These are phyloP conservation scores for Aspergillus homomorphus DNA, from an alignment of 495 filamentous ascomycete species.

Conservation along the genomic window DNA sequence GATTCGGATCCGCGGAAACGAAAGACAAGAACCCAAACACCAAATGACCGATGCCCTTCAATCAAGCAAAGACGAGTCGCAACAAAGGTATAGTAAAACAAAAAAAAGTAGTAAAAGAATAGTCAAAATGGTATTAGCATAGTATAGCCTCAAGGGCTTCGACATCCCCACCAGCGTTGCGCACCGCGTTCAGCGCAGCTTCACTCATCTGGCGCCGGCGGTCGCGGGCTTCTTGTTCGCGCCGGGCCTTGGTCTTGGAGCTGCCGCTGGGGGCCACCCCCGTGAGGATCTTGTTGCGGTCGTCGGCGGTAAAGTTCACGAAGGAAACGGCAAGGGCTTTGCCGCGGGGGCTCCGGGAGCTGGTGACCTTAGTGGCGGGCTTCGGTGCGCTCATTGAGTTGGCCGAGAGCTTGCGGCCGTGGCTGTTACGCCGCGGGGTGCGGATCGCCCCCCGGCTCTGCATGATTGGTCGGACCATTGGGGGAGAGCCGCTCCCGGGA, in stretches of 20 bases:
- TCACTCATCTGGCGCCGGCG: constrained; percentile 71
- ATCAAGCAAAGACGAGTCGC: constrained; percentile 7
- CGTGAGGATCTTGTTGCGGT: constrained; percentile 75
- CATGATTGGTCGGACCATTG: constrained; percentile 18
- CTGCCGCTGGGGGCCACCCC: constrained; percentile 90
- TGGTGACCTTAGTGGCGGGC: constrained; percentile 26
- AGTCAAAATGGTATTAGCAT: constrained; percentile 26
- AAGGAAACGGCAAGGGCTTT: constrained; percentile 61
- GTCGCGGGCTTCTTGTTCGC: constrained; percentile 84
- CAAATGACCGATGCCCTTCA: constrained; percentile 25
- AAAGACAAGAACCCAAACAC: constrained; percentile 16
- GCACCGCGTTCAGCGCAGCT: constrained; percentile 67
- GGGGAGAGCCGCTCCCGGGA: constrained; percentile 32
- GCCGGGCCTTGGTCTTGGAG: constrained; percentile 86
- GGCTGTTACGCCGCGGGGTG: constrained; percentile 29
- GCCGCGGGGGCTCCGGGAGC: constrained; percentile 30
- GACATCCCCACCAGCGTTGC: constrained; percentile 76
- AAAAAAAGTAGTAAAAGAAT: constrained; percentile 10
- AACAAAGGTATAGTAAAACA: constrained; percentile 9
- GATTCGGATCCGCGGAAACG: constrained; percentile 15
- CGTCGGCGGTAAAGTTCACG: constrained; percentile 86
- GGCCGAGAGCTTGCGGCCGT: constrained; percentile 38
- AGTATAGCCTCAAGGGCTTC: constrained; percentile 50
- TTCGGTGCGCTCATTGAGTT: constrained; percentile 37
- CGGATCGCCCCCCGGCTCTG: constrained; percentile 23